Base-by-base conservation (phyloP, 164 flowering plant genomes). In the Litsea cubeba region DNA sequence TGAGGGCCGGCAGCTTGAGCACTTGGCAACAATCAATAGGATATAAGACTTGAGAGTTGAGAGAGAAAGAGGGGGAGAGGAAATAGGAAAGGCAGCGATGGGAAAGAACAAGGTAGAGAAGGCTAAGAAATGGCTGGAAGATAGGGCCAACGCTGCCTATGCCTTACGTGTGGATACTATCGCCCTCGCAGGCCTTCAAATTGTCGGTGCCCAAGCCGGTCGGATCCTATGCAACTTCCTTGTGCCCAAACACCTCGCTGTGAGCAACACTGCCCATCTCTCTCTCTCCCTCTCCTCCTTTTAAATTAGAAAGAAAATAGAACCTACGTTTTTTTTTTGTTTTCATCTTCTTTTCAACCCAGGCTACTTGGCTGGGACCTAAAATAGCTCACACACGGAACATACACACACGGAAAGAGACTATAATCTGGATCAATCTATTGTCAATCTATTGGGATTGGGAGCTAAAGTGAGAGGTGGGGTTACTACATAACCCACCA, bases 141-240 rank as follows among this genome's bases (percentile, higher is more conserved):
- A 30, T 63, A 24, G 77, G 1, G 63, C 81, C 8, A 68, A 69
- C 0, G 82, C 81, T 12, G 24, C 35, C 3, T 3, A 10, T 0
- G 28, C 26, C 5, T 1, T 7, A 0, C 26, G 80, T 25, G 32
- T 72, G 1, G 88, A 78, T 14, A 20, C 18, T 62, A 14, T 49
- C 11, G 25, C 79, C 15, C 68, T 77, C 26, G 35, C 71, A 1
- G 86, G 83, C 20, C 71, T 87, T 2, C 65, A 71, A 25, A 40
- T 82, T 20, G 7, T 73, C 0, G 8, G 26, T 3, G 78, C 68
- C 24, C 77, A 72, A 3, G 24, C 12, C 57, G 88, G 84, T 50
- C 75, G 73, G n/a, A n/a, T 85, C 2, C 82, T 40, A 35, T 85
- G 89, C 62, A 26, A 51, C 62, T 81, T 79, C 75, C 5, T 72